Percentiles rank a stretch among this genome's conserved stretches.
Evolutionary conservation across 345 rosid species (phyloP).

Genomic region (Boechera retrofracta): DNA sequence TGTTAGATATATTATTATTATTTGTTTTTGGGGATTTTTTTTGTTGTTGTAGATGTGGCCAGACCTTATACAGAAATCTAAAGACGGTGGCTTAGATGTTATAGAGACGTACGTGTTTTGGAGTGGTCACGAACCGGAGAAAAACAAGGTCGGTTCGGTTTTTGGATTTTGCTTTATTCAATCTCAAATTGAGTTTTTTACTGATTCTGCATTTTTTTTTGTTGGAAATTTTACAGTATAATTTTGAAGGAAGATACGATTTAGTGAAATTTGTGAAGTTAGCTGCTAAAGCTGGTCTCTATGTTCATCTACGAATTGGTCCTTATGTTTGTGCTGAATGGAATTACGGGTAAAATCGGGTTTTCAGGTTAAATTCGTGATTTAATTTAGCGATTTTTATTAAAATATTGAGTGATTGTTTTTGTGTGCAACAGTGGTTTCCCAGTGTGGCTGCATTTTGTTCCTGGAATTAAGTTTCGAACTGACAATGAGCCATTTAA

Average conservation of each 20-base stretch:
- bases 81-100: conserved; percentile 92
- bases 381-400: background rate
- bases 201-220: background rate
- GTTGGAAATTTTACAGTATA: conserved; percentile 53
- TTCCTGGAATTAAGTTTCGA: conserved; percentile 83
- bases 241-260: conserved; percentile 91
- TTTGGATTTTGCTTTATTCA: background rate
- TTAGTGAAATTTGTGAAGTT: conserved; percentile 81
- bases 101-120: conserved; percentile 96
- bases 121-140: conserved; percentile 83
- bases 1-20: background rate
- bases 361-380: background rate
- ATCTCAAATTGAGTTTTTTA: background rate
- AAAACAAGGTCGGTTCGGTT: conserved; percentile 62
- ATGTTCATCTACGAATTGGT: conserved; percentile 92
- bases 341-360: conserved; percentile 77
- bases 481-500: conserved; percentile 89
- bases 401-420: background rate
- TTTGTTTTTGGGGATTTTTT: background rate
- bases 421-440: conserved; percentile 65
- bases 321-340: conserved; percentile 97
- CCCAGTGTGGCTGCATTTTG: conserved; percentile 91
- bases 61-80: conserved; percentile 89
- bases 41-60: conserved; percentile 86
- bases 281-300: conserved; percentile 85